Conservation (phyloP, 441 rosid species). For the Macaranga tanarius region DNA sequence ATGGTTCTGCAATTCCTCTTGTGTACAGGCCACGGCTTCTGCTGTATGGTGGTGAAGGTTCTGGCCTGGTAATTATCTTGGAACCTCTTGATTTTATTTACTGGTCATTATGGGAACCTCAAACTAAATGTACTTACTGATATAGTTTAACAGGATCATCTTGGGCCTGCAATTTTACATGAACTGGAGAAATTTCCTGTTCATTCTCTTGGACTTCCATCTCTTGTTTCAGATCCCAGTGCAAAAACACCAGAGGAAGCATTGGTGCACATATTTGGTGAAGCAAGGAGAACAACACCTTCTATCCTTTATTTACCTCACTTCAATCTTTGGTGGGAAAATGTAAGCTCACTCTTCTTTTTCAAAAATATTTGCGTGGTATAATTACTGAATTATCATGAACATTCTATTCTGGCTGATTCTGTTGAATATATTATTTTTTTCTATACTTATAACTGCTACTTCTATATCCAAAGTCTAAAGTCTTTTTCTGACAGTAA, state of each 20-base stretch:
- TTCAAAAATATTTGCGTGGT: background rate
- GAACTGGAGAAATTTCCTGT: conserved; percentile 98
- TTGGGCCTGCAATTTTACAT: conserved; percentile 97
- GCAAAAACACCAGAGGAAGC: conserved; percentile 99
- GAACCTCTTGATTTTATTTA: conserved; percentile 22
- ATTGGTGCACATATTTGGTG: conserved; percentile 95
- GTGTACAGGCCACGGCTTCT: conserved; percentile 96
- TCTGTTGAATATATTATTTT: background rate
- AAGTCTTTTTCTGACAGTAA: background rate
- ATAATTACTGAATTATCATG: background rate
- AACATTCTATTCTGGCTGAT: background rate
- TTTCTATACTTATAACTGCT: background rate
- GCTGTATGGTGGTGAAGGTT: conserved; percentile 80
- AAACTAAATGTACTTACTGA: conserved; percentile 72
- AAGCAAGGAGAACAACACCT: conserved; percentile 97
- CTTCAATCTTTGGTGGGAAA: conserved; percentile 99
- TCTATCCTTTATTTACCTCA: conserved; percentile 92
- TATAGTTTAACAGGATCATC: conserved; percentile 93
- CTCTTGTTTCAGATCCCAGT: conserved; percentile 98
- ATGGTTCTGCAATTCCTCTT: conserved; percentile 91
- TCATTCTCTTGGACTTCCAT: conserved; percentile 95
- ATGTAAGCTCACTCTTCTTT: conserved; percentile 51
- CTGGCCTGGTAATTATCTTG: conserved; percentile 88
- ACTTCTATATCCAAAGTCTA: background rate
- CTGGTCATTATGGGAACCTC: conserved; percentile 26